Evolutionary conservation across 225 moss, liverwort and hornwort species (phyloP).

Genomic region (Antitrichia curtipendula): DNA sequence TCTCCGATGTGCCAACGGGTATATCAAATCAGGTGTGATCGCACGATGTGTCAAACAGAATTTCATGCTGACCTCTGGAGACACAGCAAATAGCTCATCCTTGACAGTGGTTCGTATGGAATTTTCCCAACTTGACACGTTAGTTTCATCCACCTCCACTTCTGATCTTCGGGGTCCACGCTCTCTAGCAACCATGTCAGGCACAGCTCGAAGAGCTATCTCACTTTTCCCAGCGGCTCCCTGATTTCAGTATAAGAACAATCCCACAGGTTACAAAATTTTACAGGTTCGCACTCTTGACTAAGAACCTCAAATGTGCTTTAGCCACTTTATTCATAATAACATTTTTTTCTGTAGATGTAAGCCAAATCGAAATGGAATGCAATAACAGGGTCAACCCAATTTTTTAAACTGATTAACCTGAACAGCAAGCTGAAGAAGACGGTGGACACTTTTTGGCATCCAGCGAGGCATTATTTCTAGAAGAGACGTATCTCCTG

Average conservation of each 20-base stretch:
- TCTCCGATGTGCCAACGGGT: neutral
- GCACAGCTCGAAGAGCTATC: slow-evolving; percentile 1
- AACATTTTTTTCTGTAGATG: neutral
- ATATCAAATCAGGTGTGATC: neutral
- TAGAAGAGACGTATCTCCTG: slow-evolving; percentile 66
- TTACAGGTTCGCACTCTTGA: neutral
- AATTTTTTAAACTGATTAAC: slow-evolving; percentile 1
- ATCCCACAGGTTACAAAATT: neutral
- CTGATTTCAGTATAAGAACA: slow-evolving; percentile 17
- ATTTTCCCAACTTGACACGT: slow-evolving; percentile 50
- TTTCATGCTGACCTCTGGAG: slow-evolving; percentile 43
- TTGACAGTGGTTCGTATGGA: slow-evolving; percentile 40
- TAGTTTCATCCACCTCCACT: slow-evolving; percentile 42
- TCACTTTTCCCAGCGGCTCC: slow-evolving; percentile 50
- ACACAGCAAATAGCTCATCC: slow-evolving; percentile 59
- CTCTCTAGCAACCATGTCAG: slow-evolving; percentile 19
- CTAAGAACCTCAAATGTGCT: neutral
- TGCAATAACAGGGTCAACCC: neutral
- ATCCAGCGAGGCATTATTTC: slow-evolving; percentile 76
- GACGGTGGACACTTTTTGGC: slow-evolving; percentile 56
- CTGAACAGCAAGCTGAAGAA: slow-evolving; percentile 66
- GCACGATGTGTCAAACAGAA: neutral
- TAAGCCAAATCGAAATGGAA: neutral
- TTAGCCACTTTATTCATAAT: neutral
- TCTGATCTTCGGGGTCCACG: slow-evolving; percentile 21